Evolutionary conservation across 768 basidiomycete species (phyloP).

Genomic region (Mycena vulgaris): DNA sequence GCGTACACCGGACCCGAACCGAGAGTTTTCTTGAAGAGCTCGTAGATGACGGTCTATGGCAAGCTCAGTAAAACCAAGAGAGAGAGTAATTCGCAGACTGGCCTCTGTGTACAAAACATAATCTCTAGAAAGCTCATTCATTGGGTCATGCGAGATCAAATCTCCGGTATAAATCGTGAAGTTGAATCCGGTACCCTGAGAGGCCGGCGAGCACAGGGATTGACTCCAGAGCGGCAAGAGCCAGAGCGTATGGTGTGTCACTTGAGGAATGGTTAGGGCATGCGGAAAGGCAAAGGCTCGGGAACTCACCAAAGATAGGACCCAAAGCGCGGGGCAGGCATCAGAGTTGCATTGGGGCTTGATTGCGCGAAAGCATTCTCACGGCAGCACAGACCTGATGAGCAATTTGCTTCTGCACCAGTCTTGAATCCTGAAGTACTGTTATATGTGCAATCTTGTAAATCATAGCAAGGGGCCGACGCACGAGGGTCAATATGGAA

Average conservation of each 20-base stretch:
- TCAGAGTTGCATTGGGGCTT: slow-evolving; percentile 65
- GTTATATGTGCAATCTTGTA: slow-evolving; percentile 8
- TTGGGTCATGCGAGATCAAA: slow-evolving; percentile 78
- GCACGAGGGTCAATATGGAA: slow-evolving; percentile 81
- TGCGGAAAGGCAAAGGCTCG: background rate
- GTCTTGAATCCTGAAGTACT: slow-evolving; percentile 70
- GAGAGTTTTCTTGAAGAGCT: slow-evolving; percentile 75
- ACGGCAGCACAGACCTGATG: slow-evolving; percentile 77
- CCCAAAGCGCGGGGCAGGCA: slow-evolving; percentile 80
- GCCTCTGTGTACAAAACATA: slow-evolving; percentile 76
- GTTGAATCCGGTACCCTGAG: slow-evolving; percentile 71
- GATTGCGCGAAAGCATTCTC: slow-evolving; percentile 62
- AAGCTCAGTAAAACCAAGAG: slow-evolving; percentile 9
- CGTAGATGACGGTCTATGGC: slow-evolving; percentile 72
- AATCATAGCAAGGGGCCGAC: slow-evolving; percentile 35
- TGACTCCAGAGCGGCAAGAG: slow-evolving; percentile 72
- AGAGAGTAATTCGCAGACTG: slow-evolving; percentile 43
- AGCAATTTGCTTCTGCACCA: slow-evolving; percentile 81
- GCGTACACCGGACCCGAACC: slow-evolving; percentile 80
- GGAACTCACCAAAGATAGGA: slow-evolving; percentile 68
- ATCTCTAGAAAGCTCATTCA: slow-evolving; percentile 70
- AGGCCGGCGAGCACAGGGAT: slow-evolving; percentile 77
- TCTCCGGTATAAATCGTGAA: slow-evolving; percentile 83
- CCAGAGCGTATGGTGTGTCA: slow-evolving; percentile 76
- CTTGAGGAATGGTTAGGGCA: slow-evolving; percentile 47